Evolutionary conservation across 495 filamentous ascomycete genomes (phyloP).

Genomic region (Penicillium egyptiacum): DNA sequence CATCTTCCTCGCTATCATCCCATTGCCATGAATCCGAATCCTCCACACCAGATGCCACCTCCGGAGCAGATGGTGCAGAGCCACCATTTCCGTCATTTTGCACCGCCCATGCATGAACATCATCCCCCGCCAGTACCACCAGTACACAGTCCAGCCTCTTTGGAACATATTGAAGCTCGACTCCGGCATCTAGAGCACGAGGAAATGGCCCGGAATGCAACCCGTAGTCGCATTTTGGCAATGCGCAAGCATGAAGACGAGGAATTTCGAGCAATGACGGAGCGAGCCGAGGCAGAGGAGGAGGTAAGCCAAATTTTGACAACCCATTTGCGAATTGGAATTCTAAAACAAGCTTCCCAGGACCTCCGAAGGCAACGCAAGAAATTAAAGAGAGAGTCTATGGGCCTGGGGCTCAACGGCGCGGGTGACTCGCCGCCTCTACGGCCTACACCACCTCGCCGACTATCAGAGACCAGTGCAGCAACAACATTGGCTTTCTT

Average conservation of each 20-base stretch:
- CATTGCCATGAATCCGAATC: constrained; percentile 50
- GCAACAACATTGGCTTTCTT: constrained; percentile 54
- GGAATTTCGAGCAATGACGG: constrained; percentile 49
- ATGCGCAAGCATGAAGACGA: constrained; percentile 52
- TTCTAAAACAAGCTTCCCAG: constrained; percentile 22
- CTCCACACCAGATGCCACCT: constrained; percentile 36
- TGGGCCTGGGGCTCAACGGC: constrained; percentile 43
- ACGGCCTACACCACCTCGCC: constrained; percentile 45
- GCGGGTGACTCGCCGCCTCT: constrained; percentile 44
- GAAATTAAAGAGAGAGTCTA: constrained; percentile 48
- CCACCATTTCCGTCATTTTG: constrained; percentile 44
- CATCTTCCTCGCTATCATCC: constrained; percentile 46
- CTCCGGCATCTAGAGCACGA: constrained; percentile 50
- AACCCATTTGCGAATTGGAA: background rate
- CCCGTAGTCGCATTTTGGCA: constrained; percentile 44
- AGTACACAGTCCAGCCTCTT: constrained; percentile 28
- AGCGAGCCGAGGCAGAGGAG: constrained; percentile 48
- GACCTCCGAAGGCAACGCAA: constrained; percentile 50
- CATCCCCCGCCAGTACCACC: constrained; percentile 34
- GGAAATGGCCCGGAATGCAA: constrained; percentile 46
- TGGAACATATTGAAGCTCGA: constrained; percentile 48
- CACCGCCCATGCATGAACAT: constrained; percentile 39
- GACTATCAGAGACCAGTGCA: constrained; percentile 49
- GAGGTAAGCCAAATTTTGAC: constrained; percentile 37
- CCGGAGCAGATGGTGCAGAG: constrained; percentile 41